These are phyloP conservation scores for Chiua virens DNA, from an alignment of 768 basidiomycete species.

Conservation along the genomic window DNA sequence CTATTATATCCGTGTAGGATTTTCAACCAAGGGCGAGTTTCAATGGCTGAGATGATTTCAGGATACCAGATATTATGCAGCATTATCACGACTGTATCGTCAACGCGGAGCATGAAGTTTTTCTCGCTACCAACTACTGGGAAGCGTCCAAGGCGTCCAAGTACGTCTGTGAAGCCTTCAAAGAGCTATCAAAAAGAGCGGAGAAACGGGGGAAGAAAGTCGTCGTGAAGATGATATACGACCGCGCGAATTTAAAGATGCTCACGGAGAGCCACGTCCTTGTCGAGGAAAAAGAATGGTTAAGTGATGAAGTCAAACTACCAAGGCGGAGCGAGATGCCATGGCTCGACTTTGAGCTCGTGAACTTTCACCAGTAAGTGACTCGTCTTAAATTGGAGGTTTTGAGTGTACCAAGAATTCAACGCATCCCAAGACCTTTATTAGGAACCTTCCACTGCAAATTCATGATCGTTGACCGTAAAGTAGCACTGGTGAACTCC, in stretches of 20 bases:
- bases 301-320: conserved; percentile 44
- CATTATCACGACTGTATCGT: conserved; percentile 66
- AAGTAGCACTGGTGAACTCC: conserved; percentile 59
- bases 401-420: not conserved
- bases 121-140: conserved; percentile 69
- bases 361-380: conserved; percentile 49
- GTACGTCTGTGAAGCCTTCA: conserved; percentile 50
- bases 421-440: conserved; percentile 36
- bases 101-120: conserved; percentile 59
- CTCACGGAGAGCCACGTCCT: conserved; percentile 41
- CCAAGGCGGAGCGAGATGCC: conserved; percentile 58
- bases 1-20: conserved; percentile 55
- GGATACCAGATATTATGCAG: conserved; percentile 71
- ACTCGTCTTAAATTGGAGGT: not conserved
- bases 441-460: conserved; percentile 74
- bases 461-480: conserved; percentile 69
- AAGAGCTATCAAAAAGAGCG: conserved; percentile 50
- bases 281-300: conserved; percentile 47
- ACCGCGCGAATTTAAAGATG: conserved; percentile 63
- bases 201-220: conserved; percentile 46
- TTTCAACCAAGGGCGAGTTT: not conserved
- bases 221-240: conserved; percentile 69
- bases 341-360: conserved; percentile 58
- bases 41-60: conserved; percentile 21
- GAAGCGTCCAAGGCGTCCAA: conserved; percentile 51